Evolutionary conservation across 768 basidiomycete species (phyloP), one percentile per base, ranked within the genome.

Genomic region (Chlorophyllum brunneum): DNA sequence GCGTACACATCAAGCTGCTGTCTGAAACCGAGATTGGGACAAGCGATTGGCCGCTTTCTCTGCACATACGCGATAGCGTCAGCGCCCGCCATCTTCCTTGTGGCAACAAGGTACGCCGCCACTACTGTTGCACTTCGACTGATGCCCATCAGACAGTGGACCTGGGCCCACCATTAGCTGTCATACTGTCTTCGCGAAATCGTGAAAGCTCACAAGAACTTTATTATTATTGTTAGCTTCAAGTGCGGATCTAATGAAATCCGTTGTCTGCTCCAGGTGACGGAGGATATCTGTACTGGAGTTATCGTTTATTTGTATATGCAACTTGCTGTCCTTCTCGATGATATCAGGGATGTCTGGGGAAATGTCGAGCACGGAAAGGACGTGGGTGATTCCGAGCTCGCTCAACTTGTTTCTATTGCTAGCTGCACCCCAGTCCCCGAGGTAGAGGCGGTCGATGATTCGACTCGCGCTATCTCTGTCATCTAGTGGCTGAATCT

Each of bases 111-210:
- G 66, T 88, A 91, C 48, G 86, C 89, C 56, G 84, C 83, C 3
- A 90, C 81, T 23, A 89, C 77, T 4, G 86, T 88, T 0, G 88
- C 78, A 37, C 85, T 87, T 20, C 89, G 77, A 59, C 85, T 87
- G 53, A 89, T 76, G 36, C 89, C 89, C 66, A 83, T 81, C 34
- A 82, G 66, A 63, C 89, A 91, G 64, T 92, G 89, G 10, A 91
- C 85, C 86, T 89, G 47, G 58, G 5, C 26, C 48, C 11, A 18
- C 18, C 31, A 31, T 48, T 20, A 26, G 26, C 5, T 11, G 44
- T 20, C 20, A 29, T 23, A 13, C 27, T 5, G 10, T 38, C 24
- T 27, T 30, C 13, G 29, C 29, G 18, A 4, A 52, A 51, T 2
- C 1, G 29, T 23, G 23, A 6, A 52, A 16, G 23, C 55, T 59